Conservation (phyloP, 129 eudicot species). For the Gnaphalium uliginosum region DNA sequence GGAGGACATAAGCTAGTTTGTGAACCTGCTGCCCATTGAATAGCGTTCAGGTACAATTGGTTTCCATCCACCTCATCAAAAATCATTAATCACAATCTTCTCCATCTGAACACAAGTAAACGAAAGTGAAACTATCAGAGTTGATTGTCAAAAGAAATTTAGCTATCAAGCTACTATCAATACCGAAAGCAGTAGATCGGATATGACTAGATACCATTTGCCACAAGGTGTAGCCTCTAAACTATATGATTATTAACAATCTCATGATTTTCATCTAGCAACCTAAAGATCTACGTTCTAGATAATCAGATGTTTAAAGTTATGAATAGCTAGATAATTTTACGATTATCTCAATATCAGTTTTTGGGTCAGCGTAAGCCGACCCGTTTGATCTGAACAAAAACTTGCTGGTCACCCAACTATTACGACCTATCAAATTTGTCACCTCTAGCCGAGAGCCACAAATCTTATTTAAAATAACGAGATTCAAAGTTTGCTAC, state of each 20-base stretch:
- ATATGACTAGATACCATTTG: background rate
- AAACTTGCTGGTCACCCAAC: background rate
- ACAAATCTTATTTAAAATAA: background rate
- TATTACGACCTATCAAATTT: background rate
- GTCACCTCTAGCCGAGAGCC: background rate
- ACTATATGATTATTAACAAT: background rate
- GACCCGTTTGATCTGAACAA: background rate
- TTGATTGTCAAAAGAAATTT: background rate
- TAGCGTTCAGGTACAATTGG: background rate
- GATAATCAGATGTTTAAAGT: background rate
- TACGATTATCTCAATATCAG: background rate
- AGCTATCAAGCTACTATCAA: background rate
- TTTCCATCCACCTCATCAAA: background rate
- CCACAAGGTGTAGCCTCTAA: background rate
- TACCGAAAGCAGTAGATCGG: background rate
- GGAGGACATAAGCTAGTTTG: conserved; percentile 9
- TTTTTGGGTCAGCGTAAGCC: background rate
- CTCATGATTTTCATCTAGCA: background rate
- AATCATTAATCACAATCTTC: conserved; percentile 9
- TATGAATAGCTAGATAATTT: background rate
- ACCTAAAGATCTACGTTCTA: background rate
- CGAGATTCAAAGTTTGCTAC: conserved; percentile 3
- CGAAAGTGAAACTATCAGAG: background rate
- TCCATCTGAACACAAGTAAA: background rate
- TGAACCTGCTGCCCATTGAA: background rate